A percentile compares a stretch with the other conserved stretches of the same genome.
These are phyloP conservation scores for Nicotiana knightiana DNA, from an alignment of 257 asterid species.

Conservation along the genomic window DNA sequence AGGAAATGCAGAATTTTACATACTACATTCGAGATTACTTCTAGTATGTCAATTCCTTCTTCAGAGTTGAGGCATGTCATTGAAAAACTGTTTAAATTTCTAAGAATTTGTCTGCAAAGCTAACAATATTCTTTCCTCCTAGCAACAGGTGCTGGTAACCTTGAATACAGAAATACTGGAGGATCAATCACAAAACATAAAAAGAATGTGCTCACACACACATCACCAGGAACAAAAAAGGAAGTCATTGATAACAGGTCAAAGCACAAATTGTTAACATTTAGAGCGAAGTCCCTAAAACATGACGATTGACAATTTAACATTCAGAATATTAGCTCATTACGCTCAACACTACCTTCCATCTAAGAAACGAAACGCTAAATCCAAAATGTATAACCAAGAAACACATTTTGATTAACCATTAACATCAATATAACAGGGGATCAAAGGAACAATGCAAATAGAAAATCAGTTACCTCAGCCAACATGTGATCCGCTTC, in stretches of 20 bases:
- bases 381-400: not conserved
- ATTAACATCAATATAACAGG: not conserved
- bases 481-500: slow-evolving; percentile 98
- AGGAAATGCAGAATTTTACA: not conserved
- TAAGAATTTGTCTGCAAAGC: not conserved
- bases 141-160: not conserved
- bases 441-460: not conserved
- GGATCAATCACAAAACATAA: not conserved
- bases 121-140: not conserved
- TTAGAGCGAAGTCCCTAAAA: not conserved
- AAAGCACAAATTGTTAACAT: not conserved
- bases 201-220: not conserved
- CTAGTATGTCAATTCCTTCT: not conserved
- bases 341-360: not conserved
- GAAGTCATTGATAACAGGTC: not conserved
- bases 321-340: not conserved
- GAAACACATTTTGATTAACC: not conserved
- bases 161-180: not conserved
- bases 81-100: not conserved
- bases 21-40: not conserved
- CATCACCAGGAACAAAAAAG: not conserved
- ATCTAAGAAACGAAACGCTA: not conserved
- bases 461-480: slow-evolving; percentile 39
- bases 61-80: not conserved
- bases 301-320: not conserved